phyloP scores from a whole-genome alignment of 176 grass and related monocot species.

The Stipa capillata region DNA sequence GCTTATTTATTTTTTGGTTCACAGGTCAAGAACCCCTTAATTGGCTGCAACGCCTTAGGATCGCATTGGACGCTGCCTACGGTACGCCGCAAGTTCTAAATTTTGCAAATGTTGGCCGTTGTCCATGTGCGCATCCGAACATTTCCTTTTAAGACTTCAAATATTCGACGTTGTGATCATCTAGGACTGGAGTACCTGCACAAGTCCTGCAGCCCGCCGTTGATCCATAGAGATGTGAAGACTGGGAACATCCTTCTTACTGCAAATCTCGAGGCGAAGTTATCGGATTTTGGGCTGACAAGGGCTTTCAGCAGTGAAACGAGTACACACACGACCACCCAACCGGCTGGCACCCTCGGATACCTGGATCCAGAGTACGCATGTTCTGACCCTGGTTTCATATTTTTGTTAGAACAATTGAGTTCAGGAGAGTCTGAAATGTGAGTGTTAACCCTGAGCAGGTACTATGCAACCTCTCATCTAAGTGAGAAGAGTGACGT shows the following conservation, averaged over 20 bases:
- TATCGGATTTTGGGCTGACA: conserved; percentile 13
- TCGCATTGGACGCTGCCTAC: conserved; percentile 2
- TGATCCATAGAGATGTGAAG: conserved; percentile 28
- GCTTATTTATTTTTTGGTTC: neutral
- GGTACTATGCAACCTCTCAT: neutral
- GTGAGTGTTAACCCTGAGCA: neutral
- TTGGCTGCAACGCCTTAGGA: conserved; percentile 20
- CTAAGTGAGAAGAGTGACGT: conserved; percentile 28
- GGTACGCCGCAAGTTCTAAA: neutral
- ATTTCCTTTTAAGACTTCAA: neutral
- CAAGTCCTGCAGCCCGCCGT: neutral
- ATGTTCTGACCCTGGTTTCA: neutral
- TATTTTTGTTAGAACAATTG: neutral
- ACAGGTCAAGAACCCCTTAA: conserved; percentile 10
- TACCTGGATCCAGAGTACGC: conserved; percentile 23
- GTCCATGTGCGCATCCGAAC: neutral
- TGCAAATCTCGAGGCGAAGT: neutral
- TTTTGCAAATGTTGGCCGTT: neutral
- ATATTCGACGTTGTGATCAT: neutral
- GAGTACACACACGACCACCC: neutral
- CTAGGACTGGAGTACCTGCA: conserved; percentile 31
- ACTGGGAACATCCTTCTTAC: conserved; percentile 5
- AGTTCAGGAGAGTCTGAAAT: neutral
- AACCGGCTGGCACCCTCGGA: neutral
- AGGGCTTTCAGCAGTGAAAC: neutral